Base-by-base conservation (phyloP, 495 filamentous ascomycete species). In the Daldinia bambusicola region DNA sequence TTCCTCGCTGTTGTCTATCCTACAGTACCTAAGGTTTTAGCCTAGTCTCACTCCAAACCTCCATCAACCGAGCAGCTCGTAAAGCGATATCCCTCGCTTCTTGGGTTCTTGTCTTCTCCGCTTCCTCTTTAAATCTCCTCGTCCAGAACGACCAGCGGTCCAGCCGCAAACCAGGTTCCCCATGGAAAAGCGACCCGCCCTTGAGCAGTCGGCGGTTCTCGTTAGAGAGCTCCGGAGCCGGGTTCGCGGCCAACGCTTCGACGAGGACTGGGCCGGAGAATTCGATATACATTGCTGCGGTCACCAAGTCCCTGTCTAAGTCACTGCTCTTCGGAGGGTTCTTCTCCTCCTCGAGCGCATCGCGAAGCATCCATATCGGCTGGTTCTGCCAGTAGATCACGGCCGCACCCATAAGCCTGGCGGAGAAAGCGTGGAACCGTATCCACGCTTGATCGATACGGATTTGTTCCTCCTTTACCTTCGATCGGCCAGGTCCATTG, bases 201-300 rank as follows among this genome's bases (percentile, higher is more conserved):
- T 34, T 52, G 9, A 67, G 18, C 6, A 71, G 0, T n/a, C 75
- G 63, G 20, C 66, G 34, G 50, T 59, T 31, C 40, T 56, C 22
- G 4, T 61, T 70, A 36, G 38, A 62, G 14, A 75, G 63, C 34
- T 53, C 32, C 10, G 75, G 72, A 1, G 61, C 31, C 13, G 72
- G 70, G 40, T 63, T 63, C 10, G 63, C 45, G 13, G 48, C 58
- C 1, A 77, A 14, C 5, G 45, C 56, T 62, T 73, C 69, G 34
- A 70, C 61, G 6, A 77, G 48, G 6, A 69, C 51, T 12, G 67
- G 63, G 18, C 75, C 75, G 1, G 63, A 68, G 40, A 67, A 75
- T 18, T 77, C 75, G 60, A 77, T 65, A 67, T 76, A 76, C 61
- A 73, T 63, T 12, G 72, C 75, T 4, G 72, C 75, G 1, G 41